Percentiles rank a stretch among this genome's conserved stretches.
Evolutionary conservation across 2,329 filamentous ascomycete species (phyloP).

Genomic region (Diplodia corticola): DNA sequence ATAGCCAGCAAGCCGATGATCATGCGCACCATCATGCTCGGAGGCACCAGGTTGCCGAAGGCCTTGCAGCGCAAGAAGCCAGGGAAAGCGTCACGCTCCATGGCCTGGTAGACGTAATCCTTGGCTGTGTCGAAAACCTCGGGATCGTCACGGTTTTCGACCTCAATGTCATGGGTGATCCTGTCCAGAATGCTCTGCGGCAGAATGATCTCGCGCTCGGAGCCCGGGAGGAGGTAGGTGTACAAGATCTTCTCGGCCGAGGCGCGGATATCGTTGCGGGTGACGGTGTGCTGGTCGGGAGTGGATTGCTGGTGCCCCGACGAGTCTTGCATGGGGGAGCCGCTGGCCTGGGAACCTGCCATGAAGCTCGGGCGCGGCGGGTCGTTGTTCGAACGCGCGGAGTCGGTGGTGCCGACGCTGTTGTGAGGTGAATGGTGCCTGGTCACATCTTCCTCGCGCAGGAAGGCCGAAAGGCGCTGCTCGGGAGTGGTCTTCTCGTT

Average conservation of each 20-base stretch:
- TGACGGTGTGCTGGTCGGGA: slow-evolving; percentile 72
- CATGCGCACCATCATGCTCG: slow-evolving; percentile 81
- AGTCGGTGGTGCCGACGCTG: slow-evolving; percentile 51
- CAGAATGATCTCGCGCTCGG: slow-evolving; percentile 92
- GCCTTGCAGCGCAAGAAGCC: slow-evolving; percentile 95
- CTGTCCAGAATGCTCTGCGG: slow-evolving; percentile 83
- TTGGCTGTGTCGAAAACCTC: slow-evolving; percentile 97
- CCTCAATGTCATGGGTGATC: slow-evolving; percentile 85
- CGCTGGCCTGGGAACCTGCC: slow-evolving; percentile 68
- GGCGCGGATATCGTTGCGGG: slow-evolving; percentile 84
- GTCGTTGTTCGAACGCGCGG: slow-evolving; percentile 55
- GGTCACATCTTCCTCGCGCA: slow-evolving; percentile 61
- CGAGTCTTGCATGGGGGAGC: slow-evolving; percentile 55
- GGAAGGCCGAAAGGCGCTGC: slow-evolving; percentile 85
- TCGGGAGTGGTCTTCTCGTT: slow-evolving; percentile 73
- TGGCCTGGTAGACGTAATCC: slow-evolving; percentile 99
- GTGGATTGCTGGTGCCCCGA: slow-evolving; percentile 32
- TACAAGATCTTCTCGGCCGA: slow-evolving; percentile 99
- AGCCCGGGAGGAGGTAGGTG: slow-evolving; percentile 91
- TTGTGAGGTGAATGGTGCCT: slow-evolving; percentile 50
- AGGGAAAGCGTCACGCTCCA: slow-evolving; percentile 99
- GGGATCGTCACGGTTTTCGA: slow-evolving; percentile 88
- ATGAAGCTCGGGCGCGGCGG: slow-evolving; percentile 60
- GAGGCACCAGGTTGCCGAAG: slow-evolving; percentile 89
- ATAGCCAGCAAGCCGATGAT: slow-evolving; percentile 82